Evolutionary conservation across 2,329 filamentous ascomycete genomes (phyloP).

Genomic region (Canariomyces notabilis): DNA sequence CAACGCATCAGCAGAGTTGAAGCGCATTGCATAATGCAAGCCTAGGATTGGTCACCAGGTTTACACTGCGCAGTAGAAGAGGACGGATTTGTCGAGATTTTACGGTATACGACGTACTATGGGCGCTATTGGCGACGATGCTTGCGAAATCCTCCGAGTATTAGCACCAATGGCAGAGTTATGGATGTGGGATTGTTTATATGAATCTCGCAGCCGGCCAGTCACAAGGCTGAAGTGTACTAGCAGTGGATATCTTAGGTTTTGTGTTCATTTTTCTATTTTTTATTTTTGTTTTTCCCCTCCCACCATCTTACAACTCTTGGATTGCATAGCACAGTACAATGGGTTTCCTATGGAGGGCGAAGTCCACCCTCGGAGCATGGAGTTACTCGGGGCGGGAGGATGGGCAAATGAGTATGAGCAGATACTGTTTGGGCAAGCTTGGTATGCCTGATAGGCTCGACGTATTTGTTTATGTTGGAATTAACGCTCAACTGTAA

Average conservation of each 20-base stretch:
- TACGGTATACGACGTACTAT: neutral
- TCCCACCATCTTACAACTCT: slow-evolving; percentile 1
- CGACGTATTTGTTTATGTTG: neutral
- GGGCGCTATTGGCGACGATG: neutral
- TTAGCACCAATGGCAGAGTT: neutral
- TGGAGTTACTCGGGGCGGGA: slow-evolving; percentile 15
- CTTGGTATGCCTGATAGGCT: neutral
- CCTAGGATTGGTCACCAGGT: no score
- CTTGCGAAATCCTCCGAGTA: neutral
- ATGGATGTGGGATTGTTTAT: neutral
- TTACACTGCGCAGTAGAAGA: no score
- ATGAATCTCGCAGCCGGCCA: neutral
- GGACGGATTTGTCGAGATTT: neutral
- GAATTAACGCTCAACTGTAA: neutral
- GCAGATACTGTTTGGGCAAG: no score
- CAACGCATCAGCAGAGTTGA: no score
- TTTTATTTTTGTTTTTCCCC: neutral
- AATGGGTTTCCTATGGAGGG: neutral
- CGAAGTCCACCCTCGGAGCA: neutral
- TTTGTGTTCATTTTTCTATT: neutral
- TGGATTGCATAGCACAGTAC: slow-evolving; percentile 17
- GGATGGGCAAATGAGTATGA: neutral
- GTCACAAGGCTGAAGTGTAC: neutral
- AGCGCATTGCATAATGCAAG: no score
- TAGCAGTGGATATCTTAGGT: no score